phyloP scores from a whole-genome alignment of 306 rosid genomes.

The Dryas octopetala region DNA sequence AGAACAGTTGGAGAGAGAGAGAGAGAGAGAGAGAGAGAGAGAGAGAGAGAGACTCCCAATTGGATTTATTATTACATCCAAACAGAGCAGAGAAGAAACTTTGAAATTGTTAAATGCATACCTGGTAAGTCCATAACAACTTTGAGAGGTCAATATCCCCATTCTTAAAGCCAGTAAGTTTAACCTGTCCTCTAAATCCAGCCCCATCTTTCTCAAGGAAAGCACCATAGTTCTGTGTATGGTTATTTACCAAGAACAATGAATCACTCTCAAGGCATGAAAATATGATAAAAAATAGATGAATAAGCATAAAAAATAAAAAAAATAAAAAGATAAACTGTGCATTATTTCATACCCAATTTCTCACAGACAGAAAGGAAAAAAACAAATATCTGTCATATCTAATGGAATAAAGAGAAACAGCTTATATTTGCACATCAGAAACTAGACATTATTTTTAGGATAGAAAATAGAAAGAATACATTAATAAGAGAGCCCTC shows the following conservation, averaged over 20 bases:
- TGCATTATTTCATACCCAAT: background rate
- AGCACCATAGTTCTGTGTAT: slow-evolving; percentile 78
- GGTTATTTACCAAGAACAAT: background rate
- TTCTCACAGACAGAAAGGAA: background rate
- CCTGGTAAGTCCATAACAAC: slow-evolving; percentile 91
- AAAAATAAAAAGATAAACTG: background rate
- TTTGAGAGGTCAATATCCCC: slow-evolving; percentile 77
- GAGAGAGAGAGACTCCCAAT: background rate
- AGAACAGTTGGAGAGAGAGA: background rate
- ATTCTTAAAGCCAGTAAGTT: slow-evolving; percentile 69
- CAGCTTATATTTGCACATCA: background rate
- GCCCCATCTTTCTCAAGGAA: slow-evolving; percentile 93
- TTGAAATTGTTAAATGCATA: slow-evolving; percentile 29
- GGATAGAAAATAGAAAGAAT: background rate
- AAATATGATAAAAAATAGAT: background rate
- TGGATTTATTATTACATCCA: background rate
- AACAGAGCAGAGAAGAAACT: background rate
- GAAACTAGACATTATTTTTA: background rate
- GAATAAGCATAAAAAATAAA: background rate
- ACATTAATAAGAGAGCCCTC: background rate
- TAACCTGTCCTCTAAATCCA: slow-evolving; percentile 70
- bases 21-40: background rate
- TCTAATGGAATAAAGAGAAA: background rate
- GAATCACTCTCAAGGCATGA: background rate
- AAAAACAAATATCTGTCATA: background rate